These are phyloP conservation scores for Xylaria sp. DNA, from an alignment of 2,329 filamentous ascomycete genomes.

Conservation along the genomic window DNA sequence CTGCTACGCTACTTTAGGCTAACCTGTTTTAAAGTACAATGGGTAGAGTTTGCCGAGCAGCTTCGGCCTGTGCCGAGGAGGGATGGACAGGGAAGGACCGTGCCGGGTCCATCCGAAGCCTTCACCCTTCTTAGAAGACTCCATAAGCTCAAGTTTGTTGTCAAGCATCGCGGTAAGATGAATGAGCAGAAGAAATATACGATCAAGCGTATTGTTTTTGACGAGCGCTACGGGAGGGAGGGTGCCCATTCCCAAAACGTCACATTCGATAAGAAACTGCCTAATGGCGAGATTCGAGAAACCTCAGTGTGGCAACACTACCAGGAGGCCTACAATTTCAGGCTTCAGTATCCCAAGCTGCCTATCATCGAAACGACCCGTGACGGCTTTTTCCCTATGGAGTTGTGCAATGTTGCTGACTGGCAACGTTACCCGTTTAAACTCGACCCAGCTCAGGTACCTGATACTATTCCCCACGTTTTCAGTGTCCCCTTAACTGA, in stretches of 20 bases:
- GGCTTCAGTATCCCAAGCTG: conserved; percentile 52
- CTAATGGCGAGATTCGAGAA: conserved; percentile 46
- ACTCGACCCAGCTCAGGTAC: conserved; percentile 59
- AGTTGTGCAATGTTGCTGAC: conserved; percentile 57
- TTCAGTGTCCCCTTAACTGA: conserved; percentile 14
- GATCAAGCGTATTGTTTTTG: conserved; percentile 57
- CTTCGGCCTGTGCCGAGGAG: conserved; percentile 45
- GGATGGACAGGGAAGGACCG: conserved; percentile 27
- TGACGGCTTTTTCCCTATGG: conserved; percentile 64
- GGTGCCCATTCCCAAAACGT: conserved; percentile 58
- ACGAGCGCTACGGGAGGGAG: conserved; percentile 48
- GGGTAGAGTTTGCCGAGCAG: conserved; percentile 35
- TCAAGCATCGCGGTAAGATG: conserved; percentile 58
- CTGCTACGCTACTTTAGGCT: conserved; percentile 28
- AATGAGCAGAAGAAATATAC: conserved; percentile 56
- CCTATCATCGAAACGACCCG: conserved; percentile 65
- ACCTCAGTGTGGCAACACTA: conserved; percentile 62
- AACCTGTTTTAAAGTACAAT: conserved; percentile 40
- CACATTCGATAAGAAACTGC: conserved; percentile 57
- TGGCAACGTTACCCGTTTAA: conserved; percentile 69
- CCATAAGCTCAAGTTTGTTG: conserved; percentile 60
- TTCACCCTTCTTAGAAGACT: conserved; percentile 63
- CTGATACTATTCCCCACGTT: not conserved
- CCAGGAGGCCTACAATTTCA: conserved; percentile 57
- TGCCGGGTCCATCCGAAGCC: conserved; percentile 51